Evolutionary conservation across 2,329 filamentous ascomycete genomes (phyloP), one percentile per base, ranked within the genome.

Genomic region (Aspergillus intermedius): DNA sequence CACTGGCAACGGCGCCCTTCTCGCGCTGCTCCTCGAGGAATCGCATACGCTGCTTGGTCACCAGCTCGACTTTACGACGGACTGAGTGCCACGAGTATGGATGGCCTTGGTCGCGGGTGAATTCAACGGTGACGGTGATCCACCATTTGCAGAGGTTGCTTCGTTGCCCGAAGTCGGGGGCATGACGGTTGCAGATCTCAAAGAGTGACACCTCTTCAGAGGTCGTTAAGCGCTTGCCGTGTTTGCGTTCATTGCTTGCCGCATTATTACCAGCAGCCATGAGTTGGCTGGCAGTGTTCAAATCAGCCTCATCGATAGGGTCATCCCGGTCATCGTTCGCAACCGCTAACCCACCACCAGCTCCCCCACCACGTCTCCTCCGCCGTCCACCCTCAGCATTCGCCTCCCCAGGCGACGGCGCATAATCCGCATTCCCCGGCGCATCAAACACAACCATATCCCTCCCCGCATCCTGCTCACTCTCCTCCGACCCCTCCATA

Each of bases 31-130:
- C 68, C 7, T 66, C 62, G 0, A 70, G 59, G 42, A 66, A 68
- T 51, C 70, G 67, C 48, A 70, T 66, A 8, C 69, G 63, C 52
- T 70, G 68, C 42, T 69, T 70, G 17, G 69, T 70, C 5, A 69
- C 65, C 21, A 65, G 43, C 51, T 71, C 68, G 15, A 72, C 69
- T 50, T 70, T 71, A 23, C 69, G 62, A 13, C 69, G 68, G 22
- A 72, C 69, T 15, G 68, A 71, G 42, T 72, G 68, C 69, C 69
- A 72, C 19, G 67, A 69, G 50, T 71, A 71, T 8, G 67, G 67
- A 43, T 69, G 65, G 5, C 66, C 68, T 42, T 69, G 61, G 22
- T 62, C 59, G 10, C 54, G 57, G 5, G 63, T 68, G 48, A 72
- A 72, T 45, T 71, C 68, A 22, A 54, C 55, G 5, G 69, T 66